A percentile compares a stretch with the other conserved stretches of the same genome.
Conservation (phyloP, 1,284 basidiomycete genomes). For the Apiotrichum veenhuisii region DNA sequence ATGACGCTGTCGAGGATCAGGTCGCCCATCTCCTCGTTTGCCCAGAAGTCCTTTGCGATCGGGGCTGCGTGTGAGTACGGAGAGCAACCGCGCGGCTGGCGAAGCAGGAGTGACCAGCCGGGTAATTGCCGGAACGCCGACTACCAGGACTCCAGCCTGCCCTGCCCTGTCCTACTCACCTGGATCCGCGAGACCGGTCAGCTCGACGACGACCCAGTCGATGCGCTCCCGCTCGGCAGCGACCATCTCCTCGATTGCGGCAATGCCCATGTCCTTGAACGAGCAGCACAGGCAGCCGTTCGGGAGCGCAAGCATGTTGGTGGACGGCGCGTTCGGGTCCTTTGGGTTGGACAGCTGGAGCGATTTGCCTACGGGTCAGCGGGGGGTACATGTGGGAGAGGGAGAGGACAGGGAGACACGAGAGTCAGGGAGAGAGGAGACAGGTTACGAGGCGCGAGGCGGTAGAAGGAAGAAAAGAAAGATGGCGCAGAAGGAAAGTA, state of each 20-base stretch:
- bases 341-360: conserved; percentile 58
- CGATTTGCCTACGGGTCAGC: conserved; percentile 26
- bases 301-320: conserved; percentile 69
- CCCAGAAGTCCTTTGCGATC: conserved; percentile 85
- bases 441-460: no score
- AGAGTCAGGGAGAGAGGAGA: no score
- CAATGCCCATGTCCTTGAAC: conserved; percentile 83
- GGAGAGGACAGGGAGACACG: no score
- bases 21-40: conserved; percentile 79
- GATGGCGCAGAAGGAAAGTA: no score
- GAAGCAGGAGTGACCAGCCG: background rate
- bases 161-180: conserved; percentile 58
- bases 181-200: conserved; percentile 89
- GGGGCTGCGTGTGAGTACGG: conserved; percentile 48
- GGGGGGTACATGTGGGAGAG: background rate
- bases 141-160: no score
- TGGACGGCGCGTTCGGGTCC: conserved; percentile 42
- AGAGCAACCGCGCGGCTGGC: no score
- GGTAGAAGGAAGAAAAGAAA: no score
- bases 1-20: conserved; percentile 81
- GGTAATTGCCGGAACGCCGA: no score
- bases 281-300: conserved; percentile 94
- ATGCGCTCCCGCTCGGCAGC: conserved; percentile 63
- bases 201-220: conserved; percentile 88
- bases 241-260: conserved; percentile 79